phyloP scores from a whole-genome alignment of 768 basidiomycete species.

The Hygrocybe punicea region DNA sequence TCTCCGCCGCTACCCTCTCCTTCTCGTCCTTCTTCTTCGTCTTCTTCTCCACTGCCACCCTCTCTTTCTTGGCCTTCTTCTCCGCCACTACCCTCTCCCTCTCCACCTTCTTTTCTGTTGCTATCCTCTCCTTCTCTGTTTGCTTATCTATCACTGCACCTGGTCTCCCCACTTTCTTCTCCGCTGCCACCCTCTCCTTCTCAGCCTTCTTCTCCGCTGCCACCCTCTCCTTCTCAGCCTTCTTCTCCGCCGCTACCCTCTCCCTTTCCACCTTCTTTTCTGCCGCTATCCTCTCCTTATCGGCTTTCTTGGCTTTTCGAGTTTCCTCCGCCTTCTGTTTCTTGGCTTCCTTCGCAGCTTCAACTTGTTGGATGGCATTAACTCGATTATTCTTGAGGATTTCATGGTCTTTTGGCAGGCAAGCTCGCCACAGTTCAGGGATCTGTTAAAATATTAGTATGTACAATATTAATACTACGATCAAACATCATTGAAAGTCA shows the following conservation, averaged over 20 bases:
- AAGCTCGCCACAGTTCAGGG: neutral
- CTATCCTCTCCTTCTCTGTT: no score
- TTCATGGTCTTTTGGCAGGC: neutral
- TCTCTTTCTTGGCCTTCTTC: neutral
- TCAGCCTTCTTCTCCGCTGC: neutral
- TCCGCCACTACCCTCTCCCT: no score
- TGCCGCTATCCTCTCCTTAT: no score
- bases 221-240: neutral
- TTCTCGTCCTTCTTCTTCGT: neutral
- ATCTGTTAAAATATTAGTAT: neutral
- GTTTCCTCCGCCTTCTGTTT: neutral
- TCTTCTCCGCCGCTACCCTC: no score
- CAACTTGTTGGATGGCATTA: neutral
- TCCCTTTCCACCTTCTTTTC: no score
- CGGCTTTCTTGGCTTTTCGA: no score
- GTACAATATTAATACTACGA: neutral
- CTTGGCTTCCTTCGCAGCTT: neutral
- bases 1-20: no score
- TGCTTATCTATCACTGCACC: no score
- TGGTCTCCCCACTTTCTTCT: no score
- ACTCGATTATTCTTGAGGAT: neutral
- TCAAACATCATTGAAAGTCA: neutral
- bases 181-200: no score
- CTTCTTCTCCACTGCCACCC: neutral
- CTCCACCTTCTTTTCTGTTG: no score